Evolutionary conservation across 2,329 filamentous ascomycete species (phyloP).

Genomic region (Colletotrichum cereale): DNA sequence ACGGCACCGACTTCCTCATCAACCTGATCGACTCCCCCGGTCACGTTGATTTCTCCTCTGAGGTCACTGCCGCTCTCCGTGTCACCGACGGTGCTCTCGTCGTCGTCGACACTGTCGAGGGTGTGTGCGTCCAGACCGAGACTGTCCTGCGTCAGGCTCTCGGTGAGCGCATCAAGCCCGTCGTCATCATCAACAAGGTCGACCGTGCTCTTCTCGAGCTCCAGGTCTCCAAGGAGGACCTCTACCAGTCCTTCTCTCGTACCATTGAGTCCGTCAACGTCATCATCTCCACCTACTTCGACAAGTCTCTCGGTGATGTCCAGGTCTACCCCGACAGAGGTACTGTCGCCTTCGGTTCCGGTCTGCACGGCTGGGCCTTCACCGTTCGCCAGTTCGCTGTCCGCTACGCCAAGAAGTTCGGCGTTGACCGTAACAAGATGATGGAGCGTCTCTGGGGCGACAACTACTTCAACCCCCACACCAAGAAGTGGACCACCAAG

Average conservation of each 20-base stretch:
- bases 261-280: constrained; percentile 99
- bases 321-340: constrained; percentile 99
- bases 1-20: constrained; percentile 98
- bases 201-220: constrained; percentile 99
- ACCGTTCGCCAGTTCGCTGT: constrained; percentile 97
- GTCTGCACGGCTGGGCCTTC: constrained; percentile 99
- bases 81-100: constrained; percentile 99
- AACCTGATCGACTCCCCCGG: constrained; percentile 99
- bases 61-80: constrained; percentile 99
- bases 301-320: constrained; percentile 96
- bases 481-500: constrained; percentile 99
- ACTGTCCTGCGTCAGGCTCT: constrained; percentile 99
- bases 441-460: constrained; percentile 99
- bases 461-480: constrained; percentile 99
- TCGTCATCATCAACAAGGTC: constrained; percentile 99
- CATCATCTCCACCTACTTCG: constrained; percentile 98
- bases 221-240: constrained; percentile 97
- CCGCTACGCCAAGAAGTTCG: constrained; percentile 99
- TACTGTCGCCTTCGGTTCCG: constrained; percentile 98
- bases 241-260: constrained; percentile 99
- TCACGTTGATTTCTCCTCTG: constrained; percentile 99
- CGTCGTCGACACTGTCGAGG: constrained; percentile 99
- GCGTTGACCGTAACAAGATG: constrained; percentile 99
- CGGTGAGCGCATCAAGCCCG: constrained; percentile 99
- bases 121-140: constrained; percentile 99